phyloP scores from a whole-genome alignment of 164 flowering plant genomes.

The Berberis thunbergii region DNA sequence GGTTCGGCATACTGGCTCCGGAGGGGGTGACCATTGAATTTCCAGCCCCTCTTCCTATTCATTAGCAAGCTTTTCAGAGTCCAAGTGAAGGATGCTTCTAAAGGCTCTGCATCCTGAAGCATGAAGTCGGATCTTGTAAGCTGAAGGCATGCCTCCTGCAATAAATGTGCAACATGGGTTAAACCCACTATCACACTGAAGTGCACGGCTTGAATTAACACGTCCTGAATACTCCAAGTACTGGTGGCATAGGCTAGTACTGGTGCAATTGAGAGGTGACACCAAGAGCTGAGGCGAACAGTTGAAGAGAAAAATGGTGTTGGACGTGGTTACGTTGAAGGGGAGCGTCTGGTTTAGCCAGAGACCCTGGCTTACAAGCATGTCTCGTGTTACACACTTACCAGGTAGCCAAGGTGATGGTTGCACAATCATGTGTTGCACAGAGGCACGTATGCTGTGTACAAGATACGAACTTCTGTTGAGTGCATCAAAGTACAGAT shows the following conservation, averaged over 20 bases:
- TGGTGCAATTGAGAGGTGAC: conserved; percentile 59
- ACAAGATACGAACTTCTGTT: conserved; percentile 53
- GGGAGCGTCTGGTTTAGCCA: conserved; percentile 51
- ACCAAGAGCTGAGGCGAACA: conserved; percentile 52
- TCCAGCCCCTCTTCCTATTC: conserved; percentile 68
- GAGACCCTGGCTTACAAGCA: conserved; percentile 45
- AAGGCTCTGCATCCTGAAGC: conserved; percentile 54
- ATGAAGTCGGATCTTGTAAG: conserved; percentile 61
- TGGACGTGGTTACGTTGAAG: conserved; percentile 51
- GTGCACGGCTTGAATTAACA: conserved; percentile 25
- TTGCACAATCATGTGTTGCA: conserved; percentile 43
- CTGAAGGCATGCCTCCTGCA: conserved; percentile 65
- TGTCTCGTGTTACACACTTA: conserved; percentile 41
- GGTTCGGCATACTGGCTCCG: conserved; percentile 39
- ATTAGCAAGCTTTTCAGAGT: conserved; percentile 25
- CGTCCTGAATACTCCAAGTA: conserved; percentile 43
- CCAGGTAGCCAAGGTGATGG: conserved; percentile 47
- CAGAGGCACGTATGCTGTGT: conserved; percentile 24
- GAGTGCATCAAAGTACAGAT: conserved; percentile 45
- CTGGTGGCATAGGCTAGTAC: conserved; percentile 47
- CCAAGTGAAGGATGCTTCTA: conserved; percentile 52
- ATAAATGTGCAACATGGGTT: conserved; percentile 53
- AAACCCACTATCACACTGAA: conserved; percentile 29
- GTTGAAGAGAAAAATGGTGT: conserved; percentile 56
- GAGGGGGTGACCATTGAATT: conserved; percentile 63